Evolutionary conservation across 2,329 filamentous ascomycete species (phyloP), one percentile per base, ranked within the genome.

Genomic region (Aspergillus sojae): DNA sequence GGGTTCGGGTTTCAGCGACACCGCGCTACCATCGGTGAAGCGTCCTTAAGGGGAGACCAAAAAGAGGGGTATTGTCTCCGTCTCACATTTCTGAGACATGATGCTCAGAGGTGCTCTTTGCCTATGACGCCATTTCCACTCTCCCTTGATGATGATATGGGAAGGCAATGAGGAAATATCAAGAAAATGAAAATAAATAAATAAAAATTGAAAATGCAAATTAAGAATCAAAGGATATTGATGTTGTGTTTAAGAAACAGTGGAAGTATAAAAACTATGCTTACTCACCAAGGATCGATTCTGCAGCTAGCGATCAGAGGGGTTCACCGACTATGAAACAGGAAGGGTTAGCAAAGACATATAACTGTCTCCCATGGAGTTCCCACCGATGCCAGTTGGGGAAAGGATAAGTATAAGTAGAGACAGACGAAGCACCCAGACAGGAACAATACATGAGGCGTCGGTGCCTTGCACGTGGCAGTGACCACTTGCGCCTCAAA

Each of bases 391-490:
- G 12, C 19, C 32, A 23, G 19, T 16, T 34, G 32, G 28, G 30
- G 32, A 54, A 54, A 54, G 5, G 30, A 26, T 19, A 9, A 21
- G 21, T 54, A 54, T 54, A 54, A 34, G 52, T 54, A 54, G n/a
- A 23, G 28, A 36, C n/a, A 23, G 28, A 21, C 14, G 23, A 52
- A 21, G 26, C 16, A 32, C 14, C 28, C 12, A 14, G 28, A 21
- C 28, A 52, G 26, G 28, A 19, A 23, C 48, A 32, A 5, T 28
- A 50, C 46, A 50, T 32, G 26, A 52, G 46, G 46, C 7, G 16
- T n/a, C 57, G 50, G 48, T 60, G 48, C 54, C 39, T 46, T 50
- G 57, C 60, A 62, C 55, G 60, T 62, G 60, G 60, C 60, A 36
- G 55, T 32, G 55, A 58, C 46, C 39, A 43, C 57, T 39, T 59